Evolutionary conservation across 345 rosid species (phyloP).

Genomic region (Hevea brasiliensis): DNA sequence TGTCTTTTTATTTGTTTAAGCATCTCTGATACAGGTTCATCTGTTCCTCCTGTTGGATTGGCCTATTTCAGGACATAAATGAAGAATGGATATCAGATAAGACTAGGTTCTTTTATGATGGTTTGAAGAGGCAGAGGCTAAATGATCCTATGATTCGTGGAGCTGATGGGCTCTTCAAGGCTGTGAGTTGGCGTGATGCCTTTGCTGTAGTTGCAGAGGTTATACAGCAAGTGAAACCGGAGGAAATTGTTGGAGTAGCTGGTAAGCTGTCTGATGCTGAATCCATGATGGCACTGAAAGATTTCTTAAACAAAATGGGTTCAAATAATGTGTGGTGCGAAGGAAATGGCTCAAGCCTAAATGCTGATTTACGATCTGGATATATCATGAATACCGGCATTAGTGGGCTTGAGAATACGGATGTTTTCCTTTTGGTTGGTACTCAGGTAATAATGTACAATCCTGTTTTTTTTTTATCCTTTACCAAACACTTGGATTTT

Average conservation of each 20-base stretch:
- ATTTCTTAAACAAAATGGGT: slow-evolving; percentile 90
- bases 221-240: slow-evolving; percentile 68
- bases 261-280: slow-evolving; percentile 97
- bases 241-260: slow-evolving; percentile 86
- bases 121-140: slow-evolving; percentile 96
- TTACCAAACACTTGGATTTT: slow-evolving; percentile 2
- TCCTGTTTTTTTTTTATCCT: neutral
- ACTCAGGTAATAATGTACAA: slow-evolving; percentile 69
- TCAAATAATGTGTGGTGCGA: slow-evolving; percentile 92
- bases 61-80: slow-evolving; percentile 77
- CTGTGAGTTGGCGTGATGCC: slow-evolving; percentile 96
- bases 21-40: slow-evolving; percentile 5
- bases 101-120: slow-evolving; percentile 93
- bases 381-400: slow-evolving; percentile 89
- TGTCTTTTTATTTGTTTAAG: neutral
- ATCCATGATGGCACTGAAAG: slow-evolving; percentile 97
- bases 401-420: slow-evolving; percentile 91
- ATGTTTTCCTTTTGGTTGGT: slow-evolving; percentile 89
- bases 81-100: slow-evolving; percentile 99
- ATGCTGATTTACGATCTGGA: slow-evolving; percentile 90
- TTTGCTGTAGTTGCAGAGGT: slow-evolving; percentile 87
- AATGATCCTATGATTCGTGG: slow-evolving; percentile 98
- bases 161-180: slow-evolving; percentile 84
- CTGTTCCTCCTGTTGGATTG: slow-evolving; percentile 14
- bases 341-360: slow-evolving; percentile 69